These are phyloP conservation scores for Globisporangium emineosum DNA, from an alignment of 352 stramenopile species.

Conservation along the genomic window DNA sequence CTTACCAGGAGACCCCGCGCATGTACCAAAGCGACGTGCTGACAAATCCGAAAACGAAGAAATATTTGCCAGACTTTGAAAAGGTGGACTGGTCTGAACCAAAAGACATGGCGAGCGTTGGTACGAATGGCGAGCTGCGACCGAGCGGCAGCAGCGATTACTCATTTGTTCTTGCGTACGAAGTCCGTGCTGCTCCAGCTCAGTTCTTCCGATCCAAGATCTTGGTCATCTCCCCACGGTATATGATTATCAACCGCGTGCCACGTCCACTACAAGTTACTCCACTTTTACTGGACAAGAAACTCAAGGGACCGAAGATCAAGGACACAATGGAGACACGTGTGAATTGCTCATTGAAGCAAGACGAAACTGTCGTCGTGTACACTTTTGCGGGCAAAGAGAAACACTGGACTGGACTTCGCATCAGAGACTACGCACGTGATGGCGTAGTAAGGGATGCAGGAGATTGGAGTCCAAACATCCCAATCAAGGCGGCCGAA, in stretches of 20 bases:
- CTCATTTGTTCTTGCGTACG: conserved; percentile 77
- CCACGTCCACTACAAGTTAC: conserved; percentile 63
- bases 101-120: conserved; percentile 69
- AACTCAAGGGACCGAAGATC: conserved; percentile 36
- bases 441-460: conserved; percentile 37
- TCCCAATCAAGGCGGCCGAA: conserved; percentile 38
- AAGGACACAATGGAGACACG: conserved; percentile 22
- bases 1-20: conserved; percentile 65
- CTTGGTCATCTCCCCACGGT: conserved; percentile 72
- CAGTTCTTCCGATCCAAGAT: conserved; percentile 87
- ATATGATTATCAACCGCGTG: conserved; percentile 68
- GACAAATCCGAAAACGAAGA: conserved; percentile 47
- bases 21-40: conserved; percentile 56
- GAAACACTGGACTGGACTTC: conserved; percentile 64
- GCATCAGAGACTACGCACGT: conserved; percentile 54
- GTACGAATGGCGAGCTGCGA: conserved; percentile 68
- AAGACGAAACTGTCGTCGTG: conserved; percentile 53
- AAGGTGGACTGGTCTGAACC: conserved; percentile 68
- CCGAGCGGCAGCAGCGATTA: conserved; percentile 41
- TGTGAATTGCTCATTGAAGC: conserved; percentile 41
- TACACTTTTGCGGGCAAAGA: conserved; percentile 72
- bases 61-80: conserved; percentile 73
- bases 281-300: conserved; percentile 80
- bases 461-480: conserved; percentile 55
- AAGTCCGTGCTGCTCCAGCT: conserved; percentile 68